Conservation (phyloP, 768 basidiomycete genomes). For the Leucocoprinus birnbaumii region DNA sequence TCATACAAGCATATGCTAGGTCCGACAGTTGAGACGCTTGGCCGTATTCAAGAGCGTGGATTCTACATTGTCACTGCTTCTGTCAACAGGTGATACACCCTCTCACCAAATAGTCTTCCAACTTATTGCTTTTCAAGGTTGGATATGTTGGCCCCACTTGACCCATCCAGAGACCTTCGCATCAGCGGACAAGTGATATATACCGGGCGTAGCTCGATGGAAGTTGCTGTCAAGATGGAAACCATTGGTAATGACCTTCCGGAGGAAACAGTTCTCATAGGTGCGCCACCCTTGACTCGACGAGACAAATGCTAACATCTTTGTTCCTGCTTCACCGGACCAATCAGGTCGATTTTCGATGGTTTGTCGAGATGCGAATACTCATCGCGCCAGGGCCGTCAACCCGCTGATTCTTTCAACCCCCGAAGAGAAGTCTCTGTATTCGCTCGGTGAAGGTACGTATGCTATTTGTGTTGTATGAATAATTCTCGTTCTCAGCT, state of each 20-base stretch:
- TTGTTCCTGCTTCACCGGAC: neutral
- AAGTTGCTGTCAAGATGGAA: conserved; percentile 87
- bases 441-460: conserved; percentile 66
- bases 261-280: conserved; percentile 65
- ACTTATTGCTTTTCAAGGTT: conserved; percentile 36
- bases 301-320: neutral
- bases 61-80: conserved; percentile 85
- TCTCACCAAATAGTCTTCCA: neutral
- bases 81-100: conserved; percentile 58
- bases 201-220: conserved; percentile 75
- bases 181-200: conserved; percentile 82
- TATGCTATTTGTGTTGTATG: conserved; percentile 14
- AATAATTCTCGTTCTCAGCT: neutral
- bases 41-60: conserved; percentile 56
- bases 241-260: conserved; percentile 42
- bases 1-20: conserved; percentile 82
- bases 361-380: conserved; percentile 75
- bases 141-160: conserved; percentile 62
- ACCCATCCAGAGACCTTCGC: conserved; percentile 63
- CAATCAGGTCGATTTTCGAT: conserved; percentile 82
- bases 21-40: conserved; percentile 52
- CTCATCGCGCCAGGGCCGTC: conserved; percentile 61
- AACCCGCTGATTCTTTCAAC: conserved; percentile 59
- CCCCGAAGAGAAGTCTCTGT: conserved; percentile 60
- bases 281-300: conserved; percentile 29